phyloP scores from a whole-genome alignment of 192 early-diverging fungal genomes.

The Umbelopsis isabellina region DNA sequence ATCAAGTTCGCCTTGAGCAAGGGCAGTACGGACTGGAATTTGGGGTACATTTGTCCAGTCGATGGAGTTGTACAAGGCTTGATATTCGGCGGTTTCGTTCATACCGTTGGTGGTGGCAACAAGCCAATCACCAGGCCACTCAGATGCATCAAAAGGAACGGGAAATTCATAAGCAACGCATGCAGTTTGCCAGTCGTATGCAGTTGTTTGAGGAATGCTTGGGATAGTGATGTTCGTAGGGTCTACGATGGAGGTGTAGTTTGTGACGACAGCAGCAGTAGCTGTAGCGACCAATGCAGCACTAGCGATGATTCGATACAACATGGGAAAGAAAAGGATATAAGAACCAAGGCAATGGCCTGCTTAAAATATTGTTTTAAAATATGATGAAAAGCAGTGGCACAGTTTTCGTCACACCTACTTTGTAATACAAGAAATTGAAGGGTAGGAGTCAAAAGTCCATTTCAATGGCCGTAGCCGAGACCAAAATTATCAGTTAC shows the following conservation, averaged over 20 bases:
- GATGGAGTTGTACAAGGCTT: constrained; percentile 44
- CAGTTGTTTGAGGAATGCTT: constrained; percentile 31
- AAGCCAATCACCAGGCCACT: constrained; percentile 35
- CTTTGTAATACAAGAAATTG: too few relatives aligned
- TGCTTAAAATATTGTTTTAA: too few relatives aligned
- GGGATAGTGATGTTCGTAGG: constrained; percentile 39
- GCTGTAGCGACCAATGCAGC: constrained; percentile 17
- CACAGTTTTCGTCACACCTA: too few relatives aligned
- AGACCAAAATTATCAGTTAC: too few relatives aligned
- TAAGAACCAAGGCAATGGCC: too few relatives aligned
- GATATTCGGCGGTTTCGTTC: constrained; percentile 43
- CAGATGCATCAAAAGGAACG: constrained; percentile 14
- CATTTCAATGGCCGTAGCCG: too few relatives aligned
- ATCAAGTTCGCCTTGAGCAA: constrained; percentile 28
- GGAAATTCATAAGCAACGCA: constrained; percentile 35
- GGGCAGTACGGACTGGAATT: constrained; percentile 29
- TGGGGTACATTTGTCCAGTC: constrained; percentile 43
- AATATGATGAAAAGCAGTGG: too few relatives aligned
- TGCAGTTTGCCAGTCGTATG: constrained; percentile 28
- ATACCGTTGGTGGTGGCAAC: constrained; percentile 41
- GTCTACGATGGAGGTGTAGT: constrained; percentile 29
- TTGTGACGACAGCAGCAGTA: constrained; percentile 6
- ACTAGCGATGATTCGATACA: constrained; percentile 9
- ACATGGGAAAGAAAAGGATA: neutral
- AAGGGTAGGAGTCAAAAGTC: too few relatives aligned